Conservation (phyloP, 805 yeast genomes). For the Ogataea corticis region DNA sequence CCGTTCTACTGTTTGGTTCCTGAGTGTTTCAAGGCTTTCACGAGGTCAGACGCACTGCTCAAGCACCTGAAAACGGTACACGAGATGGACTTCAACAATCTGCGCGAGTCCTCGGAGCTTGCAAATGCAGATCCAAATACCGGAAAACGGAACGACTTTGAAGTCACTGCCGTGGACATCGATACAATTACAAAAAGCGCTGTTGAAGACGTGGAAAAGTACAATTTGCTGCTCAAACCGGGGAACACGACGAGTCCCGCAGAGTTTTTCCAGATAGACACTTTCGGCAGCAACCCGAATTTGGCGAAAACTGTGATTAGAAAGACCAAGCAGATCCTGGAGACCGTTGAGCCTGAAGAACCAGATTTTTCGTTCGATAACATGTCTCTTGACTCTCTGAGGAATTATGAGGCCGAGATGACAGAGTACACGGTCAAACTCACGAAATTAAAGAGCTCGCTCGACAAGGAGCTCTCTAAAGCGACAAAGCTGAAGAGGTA, state of each 20-base stretch:
- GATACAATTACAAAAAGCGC: conserved; percentile 5
- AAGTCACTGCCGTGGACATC: conserved; percentile 9
- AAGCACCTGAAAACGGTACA: conserved; percentile 66
- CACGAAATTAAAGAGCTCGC: conserved; percentile 14
- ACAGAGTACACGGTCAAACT: conserved; percentile 25
- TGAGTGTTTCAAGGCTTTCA: conserved; percentile 61
- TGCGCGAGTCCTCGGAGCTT: conserved; percentile 23
- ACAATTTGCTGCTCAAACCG: conserved; percentile 9
- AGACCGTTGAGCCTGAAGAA: not conserved
- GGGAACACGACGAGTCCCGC: not conserved
- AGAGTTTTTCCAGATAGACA: conserved; percentile 8
- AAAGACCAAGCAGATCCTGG: conserved; percentile 2
- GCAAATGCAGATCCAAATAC: not conserved
- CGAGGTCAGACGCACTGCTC: conserved; percentile 60
- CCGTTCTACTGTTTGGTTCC: conserved; percentile 67
- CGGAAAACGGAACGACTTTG: conserved; percentile 5
- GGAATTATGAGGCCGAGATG: conserved; percentile 18
- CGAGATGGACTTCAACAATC: conserved; percentile 40
- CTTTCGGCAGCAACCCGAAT: conserved; percentile 4
- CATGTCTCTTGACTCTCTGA: conserved; percentile 18
- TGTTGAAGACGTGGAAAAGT: conserved; percentile 4
- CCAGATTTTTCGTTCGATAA: conserved; percentile 11
- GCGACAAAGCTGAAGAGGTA: conserved; percentile 19
- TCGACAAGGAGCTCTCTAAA: conserved; percentile 25
- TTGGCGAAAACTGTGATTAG: conserved; percentile 1